These are phyloP conservation scores for Claviceps digitariae DNA, from an alignment of 2,329 filamentous ascomycete species.

Conservation along the genomic window DNA sequence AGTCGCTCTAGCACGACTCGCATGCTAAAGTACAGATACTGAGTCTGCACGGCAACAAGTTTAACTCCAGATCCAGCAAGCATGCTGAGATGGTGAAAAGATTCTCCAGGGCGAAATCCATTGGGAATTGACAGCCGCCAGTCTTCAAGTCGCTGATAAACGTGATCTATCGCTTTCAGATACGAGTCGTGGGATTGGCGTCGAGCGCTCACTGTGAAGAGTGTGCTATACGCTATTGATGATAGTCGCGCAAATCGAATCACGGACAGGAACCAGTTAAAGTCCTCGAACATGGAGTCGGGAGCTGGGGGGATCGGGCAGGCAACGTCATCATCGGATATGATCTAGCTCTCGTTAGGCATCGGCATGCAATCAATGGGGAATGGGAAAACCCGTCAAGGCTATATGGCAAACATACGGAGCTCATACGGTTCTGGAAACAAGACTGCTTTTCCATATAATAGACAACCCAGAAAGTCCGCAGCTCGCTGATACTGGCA, in stretches of 20 bases:
- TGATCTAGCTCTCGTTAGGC: conserved; percentile 11
- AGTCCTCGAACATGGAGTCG: conserved; percentile 17
- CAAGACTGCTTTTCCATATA: conserved; percentile 22
- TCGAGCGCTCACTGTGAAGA: conserved; percentile 22
- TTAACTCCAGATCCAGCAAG: conserved; percentile 8
- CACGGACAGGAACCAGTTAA: conserved; percentile 21
- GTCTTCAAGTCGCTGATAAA: conserved; percentile 15
- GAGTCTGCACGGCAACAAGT: conserved; percentile 13
- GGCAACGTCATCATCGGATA: conserved; percentile 24
- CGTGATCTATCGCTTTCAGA: conserved; percentile 11
- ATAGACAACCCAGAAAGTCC: conserved; percentile 27
- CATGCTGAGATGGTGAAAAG: conserved; percentile 8
- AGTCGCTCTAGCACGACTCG: conserved; percentile 19
- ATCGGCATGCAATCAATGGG: background rate
- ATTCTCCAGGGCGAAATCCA: conserved; percentile 16
- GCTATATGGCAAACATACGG: conserved; percentile 13
- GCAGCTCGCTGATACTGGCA: conserved; percentile 7
- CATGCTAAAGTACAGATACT: conserved; percentile 18
- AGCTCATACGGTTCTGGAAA: conserved; percentile 18
- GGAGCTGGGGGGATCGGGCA: conserved; percentile 20
- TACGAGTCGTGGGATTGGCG: conserved; percentile 9
- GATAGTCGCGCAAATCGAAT: conserved; percentile 18
- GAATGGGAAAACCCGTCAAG: background rate
- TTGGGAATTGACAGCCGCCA: conserved; percentile 19
- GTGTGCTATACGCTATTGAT: conserved; percentile 18